A percentile compares a stretch with the other conserved stretches of the same genome.
phyloP scores from a whole-genome alignment of 345 rosid species.

The Hevea brasiliensis region DNA sequence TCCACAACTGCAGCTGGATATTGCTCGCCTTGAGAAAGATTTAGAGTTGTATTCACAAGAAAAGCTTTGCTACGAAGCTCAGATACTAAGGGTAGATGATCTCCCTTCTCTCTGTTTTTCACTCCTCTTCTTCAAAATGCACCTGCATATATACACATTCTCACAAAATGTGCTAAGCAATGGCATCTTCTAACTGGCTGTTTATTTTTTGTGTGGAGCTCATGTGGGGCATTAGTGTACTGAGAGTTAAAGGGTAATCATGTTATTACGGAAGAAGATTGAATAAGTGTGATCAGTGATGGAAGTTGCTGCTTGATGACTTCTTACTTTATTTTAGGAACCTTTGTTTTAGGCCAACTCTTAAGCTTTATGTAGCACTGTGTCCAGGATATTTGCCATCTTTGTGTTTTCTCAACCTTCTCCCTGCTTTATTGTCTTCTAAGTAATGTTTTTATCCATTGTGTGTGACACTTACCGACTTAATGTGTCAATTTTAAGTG shows the following conservation, averaged over 20 bases:
- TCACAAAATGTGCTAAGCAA: slow-evolving; percentile 1
- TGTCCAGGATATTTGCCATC: not conserved
- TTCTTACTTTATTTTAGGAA: not conserved
- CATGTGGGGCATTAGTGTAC: not conserved
- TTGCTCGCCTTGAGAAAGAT: slow-evolving; percentile 74
- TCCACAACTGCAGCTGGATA: slow-evolving; percentile 65
- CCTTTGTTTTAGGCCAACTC: not conserved
- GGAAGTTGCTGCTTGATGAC: not conserved
- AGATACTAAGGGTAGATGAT: slow-evolving; percentile 74
- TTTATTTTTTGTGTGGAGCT: slow-evolving; percentile 10
- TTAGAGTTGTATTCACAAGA: slow-evolving; percentile 76
- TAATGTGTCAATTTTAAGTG: not conserved
- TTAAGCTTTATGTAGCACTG: not conserved
- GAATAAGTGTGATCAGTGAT: not conserved
- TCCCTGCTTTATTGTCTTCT: not conserved
- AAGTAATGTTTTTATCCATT: not conserved
- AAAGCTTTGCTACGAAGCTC: slow-evolving; percentile 94
- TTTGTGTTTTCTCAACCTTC: not conserved
- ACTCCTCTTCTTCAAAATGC: not conserved
- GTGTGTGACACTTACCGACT: not conserved
- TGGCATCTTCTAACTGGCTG: not conserved
- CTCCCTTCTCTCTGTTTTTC: not conserved
- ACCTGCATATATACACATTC: not conserved
- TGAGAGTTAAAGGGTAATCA: not conserved
- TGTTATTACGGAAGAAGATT: not conserved